Evolutionary conservation across 305 asterid species (phyloP), one percentile per base, ranked within the genome.

Genomic region (Plantago lanceolata): DNA sequence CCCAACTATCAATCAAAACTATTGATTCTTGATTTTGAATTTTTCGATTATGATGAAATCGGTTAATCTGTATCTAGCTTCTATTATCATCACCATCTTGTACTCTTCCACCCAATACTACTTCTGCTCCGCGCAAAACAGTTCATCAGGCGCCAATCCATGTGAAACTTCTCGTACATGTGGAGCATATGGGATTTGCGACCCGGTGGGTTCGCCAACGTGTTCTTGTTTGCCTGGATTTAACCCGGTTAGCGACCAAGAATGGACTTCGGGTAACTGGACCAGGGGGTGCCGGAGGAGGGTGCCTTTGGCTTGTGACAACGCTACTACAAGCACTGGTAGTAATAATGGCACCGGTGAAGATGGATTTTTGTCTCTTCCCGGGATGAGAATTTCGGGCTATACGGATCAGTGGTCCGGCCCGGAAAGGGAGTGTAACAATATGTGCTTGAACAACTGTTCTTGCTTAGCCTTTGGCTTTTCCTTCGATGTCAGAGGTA

Each of bases 381-480:
- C 45, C 54, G 48, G 5, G 15, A 35, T 79, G 51, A 84, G 82
- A 64, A 60, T 83, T 29, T 82, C 94, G 9, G 87, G 82, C 54
- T 77, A 75, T 24, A 57, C 74, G 33, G 44, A 68, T 59, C 70
- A 70, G 47, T 61, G 61, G 66, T n/a, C 19, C 19, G 73, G 70
- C 63, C 51, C 37, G 31, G 68, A 74, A 53, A 57, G 58, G 17
- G 61, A 71, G 59, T 88, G 94, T 35, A 71, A 26, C 21, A 64
- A 50, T 57, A 61, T 47, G 28, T 86, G 96, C 69, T 70, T 63
- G 78, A 62, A 60, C 44, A 67, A 79, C 44, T 86, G 90, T 64
- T 84, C 88, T 11, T 86, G 96, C 66, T 17, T 70, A 20, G 95
- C 93, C 0, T 82, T 79, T 78, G 76, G 79, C 7, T 72, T 45